These are phyloP conservation scores for Boletus mariae DNA, from an alignment of 1,284 basidiomycete genomes.

Conservation along the genomic window DNA sequence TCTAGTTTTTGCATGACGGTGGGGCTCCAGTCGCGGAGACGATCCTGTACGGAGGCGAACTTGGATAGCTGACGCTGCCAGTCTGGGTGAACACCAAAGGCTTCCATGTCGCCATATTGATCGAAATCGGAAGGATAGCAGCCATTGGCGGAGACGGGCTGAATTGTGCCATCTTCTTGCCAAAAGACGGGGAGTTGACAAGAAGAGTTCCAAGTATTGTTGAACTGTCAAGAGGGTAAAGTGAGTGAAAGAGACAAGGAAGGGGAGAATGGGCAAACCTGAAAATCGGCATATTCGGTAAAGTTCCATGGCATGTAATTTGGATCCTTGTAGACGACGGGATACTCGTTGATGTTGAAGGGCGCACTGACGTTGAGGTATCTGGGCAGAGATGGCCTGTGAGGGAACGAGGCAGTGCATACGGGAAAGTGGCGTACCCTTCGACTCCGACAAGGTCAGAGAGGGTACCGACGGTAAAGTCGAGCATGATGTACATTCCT, in stretches of 20 bases:
- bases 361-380: conserved; percentile 77
- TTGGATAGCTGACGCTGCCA: conserved; percentile 92
- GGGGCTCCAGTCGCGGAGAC: conserved; percentile 85
- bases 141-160: conserved; percentile 54
- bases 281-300: conserved; percentile 78
- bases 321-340: conserved; percentile 74
- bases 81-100: conserved; percentile 92
- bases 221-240: conserved; percentile 39
- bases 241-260: neutral
- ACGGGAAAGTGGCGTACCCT: conserved; percentile 46
- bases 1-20: conserved; percentile 73
- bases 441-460: conserved; percentile 81
- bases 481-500: conserved; percentile 87
- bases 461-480: conserved; percentile 92
- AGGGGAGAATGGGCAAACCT: conserved; percentile 36
- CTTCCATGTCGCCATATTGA: conserved; percentile 92
- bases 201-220: conserved; percentile 65
- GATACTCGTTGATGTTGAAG: conserved; percentile 73
- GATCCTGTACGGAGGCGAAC: conserved; percentile 92
- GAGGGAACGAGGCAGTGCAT: conserved; percentile 9
- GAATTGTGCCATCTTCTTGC: conserved; percentile 65
- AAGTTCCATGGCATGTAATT: conserved; percentile 81
- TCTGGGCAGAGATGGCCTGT: conserved; percentile 38
- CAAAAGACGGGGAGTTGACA: conserved; percentile 79
- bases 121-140: conserved; percentile 85